A percentile compares a stretch with the other conserved stretches of the same genome.
Conservation (phyloP, 495 filamentous ascomycete genomes). For the Penicillium bovifimosum region DNA sequence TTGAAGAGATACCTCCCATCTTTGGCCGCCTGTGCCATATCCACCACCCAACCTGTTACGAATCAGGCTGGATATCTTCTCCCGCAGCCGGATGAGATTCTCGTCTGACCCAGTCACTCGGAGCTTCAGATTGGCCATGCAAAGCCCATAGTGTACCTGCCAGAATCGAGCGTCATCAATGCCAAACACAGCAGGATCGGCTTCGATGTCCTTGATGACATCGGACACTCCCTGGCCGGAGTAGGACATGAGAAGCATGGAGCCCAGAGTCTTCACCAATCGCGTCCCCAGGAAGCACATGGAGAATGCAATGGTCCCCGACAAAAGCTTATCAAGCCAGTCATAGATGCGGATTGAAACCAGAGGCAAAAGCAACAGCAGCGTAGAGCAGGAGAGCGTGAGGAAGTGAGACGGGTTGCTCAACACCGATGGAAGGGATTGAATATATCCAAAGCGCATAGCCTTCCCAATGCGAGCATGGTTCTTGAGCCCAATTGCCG, state of each 20-base stretch:
- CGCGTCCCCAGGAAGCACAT: conserved; percentile 85
- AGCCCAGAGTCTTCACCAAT: conserved; percentile 75
- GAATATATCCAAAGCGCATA: conserved; percentile 76
- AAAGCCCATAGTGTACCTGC: conserved; percentile 97
- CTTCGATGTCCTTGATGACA: conserved; percentile 77
- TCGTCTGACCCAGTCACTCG: conserved; percentile 61
- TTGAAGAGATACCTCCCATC: conserved; percentile 76
- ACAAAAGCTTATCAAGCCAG: conserved; percentile 78
- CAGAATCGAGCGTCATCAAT: conserved; percentile 92
- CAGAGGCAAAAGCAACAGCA: conserved; percentile 79
- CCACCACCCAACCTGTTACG: conserved; percentile 82
- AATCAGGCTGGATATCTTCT: conserved; percentile 69
- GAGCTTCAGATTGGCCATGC: conserved; percentile 90
- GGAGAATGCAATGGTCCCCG: conserved; percentile 66
- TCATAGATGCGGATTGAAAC: conserved; percentile 67
- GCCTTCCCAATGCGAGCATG: conserved; percentile 87
- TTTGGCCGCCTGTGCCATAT: conserved; percentile 74
- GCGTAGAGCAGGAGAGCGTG: conserved; percentile 73
- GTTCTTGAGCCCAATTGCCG: conserved; percentile 82
- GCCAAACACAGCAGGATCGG: conserved; percentile 64
- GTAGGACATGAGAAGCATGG: conserved; percentile 94
- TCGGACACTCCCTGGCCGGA: conserved; percentile 60
- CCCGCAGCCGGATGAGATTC: conserved; percentile 61
- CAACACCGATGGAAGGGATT: conserved; percentile 71
- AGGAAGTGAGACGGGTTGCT: conserved; percentile 92